Evolutionary conservation across 202 grass and related monocot species (phyloP), one percentile per base, ranked within the genome.

Genomic region (Panicum hallii): DNA sequence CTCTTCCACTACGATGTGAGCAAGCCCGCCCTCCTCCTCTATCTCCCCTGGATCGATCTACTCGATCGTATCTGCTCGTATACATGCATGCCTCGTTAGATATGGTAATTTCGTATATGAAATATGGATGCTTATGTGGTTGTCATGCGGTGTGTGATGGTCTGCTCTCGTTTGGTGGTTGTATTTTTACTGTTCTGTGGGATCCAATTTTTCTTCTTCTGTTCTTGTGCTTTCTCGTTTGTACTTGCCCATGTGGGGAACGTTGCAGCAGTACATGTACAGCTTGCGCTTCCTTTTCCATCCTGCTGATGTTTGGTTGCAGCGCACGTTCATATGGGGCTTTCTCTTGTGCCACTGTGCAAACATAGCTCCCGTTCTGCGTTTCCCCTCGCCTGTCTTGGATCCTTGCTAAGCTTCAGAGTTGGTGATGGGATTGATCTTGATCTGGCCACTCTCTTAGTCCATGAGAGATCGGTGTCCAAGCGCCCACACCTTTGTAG

Each of bases 1-100:
- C 84, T 94, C 34, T 92, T 86, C 88, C 94, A 90, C 63, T 97
- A 97, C 47, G 88, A 97, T 63, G 94, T 97, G 77, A 97, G 92
- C 56, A 46, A 11, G 1, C 5, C 3, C 2, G 4, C 19, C 19
- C 34, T 20, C 12, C 6, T 49, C 64, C 3, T 40, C 45, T 54
- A 6, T 12, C 2, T 20, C 42, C 55, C 54, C n/a, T 3, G 5
- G 11, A 5, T 11, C 28, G 38, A 7, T 43, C 17, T 5, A 38
- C 36, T 38, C 36, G 36, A 38, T 38, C 36, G 5, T 76, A 15
- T 26, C 20, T 23, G 12, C 53, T 43, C 11, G 10, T 55, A 1
- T 57, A 26, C 79, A 6, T 70, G 14, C 42, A 4, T 70, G 47
- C 12, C 32, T 66, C 10, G 5, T 48, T 10, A 48, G 26, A 64